These are phyloP conservation scores for Arthrobotrys megalospora DNA, from an alignment of 2,329 filamentous ascomycete genomes.

Conservation along the genomic window DNA sequence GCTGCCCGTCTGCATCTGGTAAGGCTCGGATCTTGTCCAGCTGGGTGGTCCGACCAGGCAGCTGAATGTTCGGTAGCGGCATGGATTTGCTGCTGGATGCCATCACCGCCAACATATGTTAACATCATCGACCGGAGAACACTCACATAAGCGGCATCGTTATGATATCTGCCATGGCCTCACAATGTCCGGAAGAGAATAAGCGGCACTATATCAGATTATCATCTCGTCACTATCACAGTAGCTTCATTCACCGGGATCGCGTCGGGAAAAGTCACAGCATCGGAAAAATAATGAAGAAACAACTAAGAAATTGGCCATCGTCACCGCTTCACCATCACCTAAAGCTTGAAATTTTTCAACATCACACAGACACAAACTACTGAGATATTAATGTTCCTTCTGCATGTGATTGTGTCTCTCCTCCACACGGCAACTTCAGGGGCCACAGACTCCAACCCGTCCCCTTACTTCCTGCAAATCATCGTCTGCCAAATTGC, in stretches of 20 bases:
- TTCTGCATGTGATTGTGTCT: constrained; percentile 20
- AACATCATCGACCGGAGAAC: constrained; percentile 13
- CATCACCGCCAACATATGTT: constrained; percentile 3
- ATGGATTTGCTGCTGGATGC: constrained; percentile 19
- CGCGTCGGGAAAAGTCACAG: constrained; percentile 10
- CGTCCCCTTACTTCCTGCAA: constrained; percentile 13
- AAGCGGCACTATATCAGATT: constrained; percentile 1
- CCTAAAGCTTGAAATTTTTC: not conserved
- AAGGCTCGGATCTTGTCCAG: not conserved
- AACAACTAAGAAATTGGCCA: not conserved
- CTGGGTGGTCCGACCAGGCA: constrained; percentile 15
- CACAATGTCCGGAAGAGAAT: not conserved
- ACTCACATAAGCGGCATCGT: not conserved
- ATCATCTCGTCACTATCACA: constrained; percentile 29
- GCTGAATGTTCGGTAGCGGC: constrained; percentile 18
- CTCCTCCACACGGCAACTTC: constrained; percentile 4
- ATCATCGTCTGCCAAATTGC: constrained; percentile 27
- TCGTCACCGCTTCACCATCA: not conserved
- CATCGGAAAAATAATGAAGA: constrained; percentile 12
- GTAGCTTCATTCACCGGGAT: not conserved
- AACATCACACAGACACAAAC: constrained; percentile 22
- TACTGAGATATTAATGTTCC: not conserved
- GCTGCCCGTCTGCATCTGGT: constrained; percentile 15
- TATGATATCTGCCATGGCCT: not conserved
- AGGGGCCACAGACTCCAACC: not conserved